Evolutionary conservation across 768 basidiomycete genomes (phyloP), one percentile per base, ranked within the genome.

Genomic region (Gymnopilus dilepis): DNA sequence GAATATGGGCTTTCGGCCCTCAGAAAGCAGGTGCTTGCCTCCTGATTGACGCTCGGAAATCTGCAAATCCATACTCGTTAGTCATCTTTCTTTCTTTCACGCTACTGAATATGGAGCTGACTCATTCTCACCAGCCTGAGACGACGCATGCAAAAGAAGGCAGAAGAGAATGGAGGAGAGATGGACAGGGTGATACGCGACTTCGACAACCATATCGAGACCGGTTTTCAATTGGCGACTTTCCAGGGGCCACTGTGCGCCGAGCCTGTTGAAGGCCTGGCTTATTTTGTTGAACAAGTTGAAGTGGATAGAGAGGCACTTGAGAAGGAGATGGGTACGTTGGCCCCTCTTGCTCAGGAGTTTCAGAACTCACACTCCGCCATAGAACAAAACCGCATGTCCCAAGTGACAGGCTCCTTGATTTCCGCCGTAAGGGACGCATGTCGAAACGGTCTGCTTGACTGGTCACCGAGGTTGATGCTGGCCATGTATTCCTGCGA

Each of bases 401-500:
- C 92, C 0, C 95, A 96, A 69, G 86, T 95, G 24, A 88, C 91
- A 1, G 97, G 97, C 13, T 95, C 95, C 2, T 79, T 97, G 48
- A 95, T 97, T 64, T 92, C 97, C 3, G 84, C 89, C 3, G 88
- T 94, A 40, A 86, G 90, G 73, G 97, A 99, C 67, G 89, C 94
- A 0, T 99, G 95, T 72, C 85, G 92, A 61, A 90, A 88, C 65
- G 95, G 92, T 0, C 73, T 99, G 59, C 78, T 99, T 45, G 97
- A 99, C 74, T 99, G 97, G 97, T 98, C 96, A 1, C 97, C 97
- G 13, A 83, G 97, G 59, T 83, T 99, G 66, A 93, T 96, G 88
- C 79, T 99, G 66, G 97, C 97, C 0, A 99, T 99, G 95, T 99
- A 99, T 74, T 90, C 91, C 12, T 99, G 97, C 74, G 96, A 99